These are phyloP conservation scores for Chalara sp. DNA, from an alignment of 2,329 filamentous ascomycete species.

Conservation along the genomic window DNA sequence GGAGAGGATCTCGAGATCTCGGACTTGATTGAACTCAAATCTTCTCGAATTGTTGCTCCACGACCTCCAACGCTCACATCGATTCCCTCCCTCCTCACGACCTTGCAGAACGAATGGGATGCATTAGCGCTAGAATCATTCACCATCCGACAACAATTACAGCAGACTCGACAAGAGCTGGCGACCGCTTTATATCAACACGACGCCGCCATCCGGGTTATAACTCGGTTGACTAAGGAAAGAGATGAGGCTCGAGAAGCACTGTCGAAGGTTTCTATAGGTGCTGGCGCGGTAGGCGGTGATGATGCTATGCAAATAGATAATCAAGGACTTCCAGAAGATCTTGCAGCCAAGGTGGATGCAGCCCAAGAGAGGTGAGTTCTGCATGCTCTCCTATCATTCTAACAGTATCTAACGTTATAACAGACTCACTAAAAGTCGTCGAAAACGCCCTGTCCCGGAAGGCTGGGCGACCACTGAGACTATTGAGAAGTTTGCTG, in stretches of 20 bases:
- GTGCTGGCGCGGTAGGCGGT: conserved; percentile 44
- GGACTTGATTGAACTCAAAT: conserved; percentile 83
- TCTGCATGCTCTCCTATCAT: background rate
- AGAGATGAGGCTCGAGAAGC: conserved; percentile 88
- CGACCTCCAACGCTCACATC: conserved; percentile 91
- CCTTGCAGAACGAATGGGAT: conserved; percentile 99
- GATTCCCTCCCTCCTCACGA: conserved; percentile 85
- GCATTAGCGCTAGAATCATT: conserved; percentile 86
- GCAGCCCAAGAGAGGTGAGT: conserved; percentile 73
- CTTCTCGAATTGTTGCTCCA: conserved; percentile 75
- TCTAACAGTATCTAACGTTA: conserved; percentile 9
- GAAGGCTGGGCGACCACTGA: conserved; percentile 78
- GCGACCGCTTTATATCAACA: conserved; percentile 93
- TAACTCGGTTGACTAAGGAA: conserved; percentile 84
- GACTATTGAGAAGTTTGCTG: conserved; percentile 54
- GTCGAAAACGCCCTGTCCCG: conserved; percentile 83
- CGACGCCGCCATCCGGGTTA: conserved; percentile 92
- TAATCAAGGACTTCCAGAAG: conserved; percentile 65
- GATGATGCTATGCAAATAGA: conserved; percentile 94
- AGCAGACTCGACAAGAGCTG: conserved; percentile 87
- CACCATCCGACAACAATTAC: conserved; percentile 81
- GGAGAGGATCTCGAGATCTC: conserved; percentile 77
- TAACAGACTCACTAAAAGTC: conserved; percentile 71
- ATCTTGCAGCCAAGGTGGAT: conserved; percentile 66
- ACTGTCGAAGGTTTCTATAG: conserved; percentile 76